Conservation (phyloP, 768 basidiomycete genomes). For the Amyloporia xantha region DNA sequence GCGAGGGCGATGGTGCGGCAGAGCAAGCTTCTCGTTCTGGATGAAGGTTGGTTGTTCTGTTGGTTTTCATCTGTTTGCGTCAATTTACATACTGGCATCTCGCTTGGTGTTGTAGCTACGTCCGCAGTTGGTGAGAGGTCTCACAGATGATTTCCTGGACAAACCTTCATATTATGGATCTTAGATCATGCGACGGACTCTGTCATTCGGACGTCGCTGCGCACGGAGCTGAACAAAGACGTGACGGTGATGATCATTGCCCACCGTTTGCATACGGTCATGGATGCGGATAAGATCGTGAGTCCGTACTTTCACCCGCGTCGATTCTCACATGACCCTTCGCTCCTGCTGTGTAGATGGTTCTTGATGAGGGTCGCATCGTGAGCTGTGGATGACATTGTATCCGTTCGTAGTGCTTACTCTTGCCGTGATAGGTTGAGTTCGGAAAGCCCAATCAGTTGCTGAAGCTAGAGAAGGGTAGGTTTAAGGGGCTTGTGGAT, state of each 20-base stretch:
- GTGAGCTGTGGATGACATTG: too few species aligned
- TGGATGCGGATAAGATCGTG: too few species aligned
- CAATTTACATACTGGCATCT: background rate
- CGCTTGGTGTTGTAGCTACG: constrained; percentile 37
- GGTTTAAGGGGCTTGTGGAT: constrained; percentile 48
- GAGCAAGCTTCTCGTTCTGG: constrained; percentile 51
- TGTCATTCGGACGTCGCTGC: constrained; percentile 49
- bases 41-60: constrained; percentile 35
- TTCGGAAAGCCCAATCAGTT: constrained; percentile 46
- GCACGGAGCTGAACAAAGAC: constrained; percentile 34
- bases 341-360: constrained; percentile 31
- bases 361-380: constrained; percentile 35
- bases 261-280: too few species aligned
- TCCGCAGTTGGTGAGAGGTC: constrained; percentile 37
- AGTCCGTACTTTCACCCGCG: too few species aligned
- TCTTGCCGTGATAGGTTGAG: constrained; percentile 41
- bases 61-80: background rate
- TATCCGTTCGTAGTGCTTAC: too few species aligned
- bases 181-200: constrained; percentile 55
- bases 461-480: constrained; percentile 43
- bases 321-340: too few species aligned
- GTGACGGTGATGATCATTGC: constrained; percentile 54
- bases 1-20: too few species aligned
- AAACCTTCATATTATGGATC: too few species aligned
- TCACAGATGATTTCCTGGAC: too few species aligned